Evolutionary conservation across 1,284 basidiomycete species (phyloP).

Genomic region (Ustilago esculenta): DNA sequence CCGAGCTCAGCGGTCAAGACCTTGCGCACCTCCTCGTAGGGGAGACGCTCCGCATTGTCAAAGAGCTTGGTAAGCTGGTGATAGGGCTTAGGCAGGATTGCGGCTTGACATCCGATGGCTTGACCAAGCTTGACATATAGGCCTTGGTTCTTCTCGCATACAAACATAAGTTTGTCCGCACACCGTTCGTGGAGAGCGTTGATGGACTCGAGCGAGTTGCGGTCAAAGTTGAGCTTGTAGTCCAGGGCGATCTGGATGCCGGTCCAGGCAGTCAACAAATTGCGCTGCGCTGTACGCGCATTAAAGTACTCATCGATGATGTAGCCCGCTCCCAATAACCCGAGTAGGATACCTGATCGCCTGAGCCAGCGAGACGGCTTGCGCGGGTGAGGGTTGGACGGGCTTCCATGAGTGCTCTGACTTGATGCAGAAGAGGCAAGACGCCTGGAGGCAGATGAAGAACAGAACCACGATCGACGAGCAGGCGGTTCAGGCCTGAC

Average conservation of each 20-base stretch:
- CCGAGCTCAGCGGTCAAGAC: constrained; percentile 54
- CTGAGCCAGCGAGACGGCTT: constrained; percentile 9
- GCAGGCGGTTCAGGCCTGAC: constrained; percentile 19
- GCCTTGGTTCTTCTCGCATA: constrained; percentile 60
- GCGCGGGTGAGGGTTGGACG: not conserved
- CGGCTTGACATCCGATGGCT: constrained; percentile 57
- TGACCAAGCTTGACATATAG: constrained; percentile 61
- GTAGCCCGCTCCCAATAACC: constrained; percentile 14
- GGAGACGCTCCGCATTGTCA: constrained; percentile 56
- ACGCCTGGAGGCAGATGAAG: constrained; percentile 2
- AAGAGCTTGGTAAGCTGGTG: constrained; percentile 56
- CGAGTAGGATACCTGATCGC: constrained; percentile 16
- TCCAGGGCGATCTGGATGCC: constrained; percentile 56
- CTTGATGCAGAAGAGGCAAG: constrained; percentile 1
- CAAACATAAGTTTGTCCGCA: constrained; percentile 50
- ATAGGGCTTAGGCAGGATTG: constrained; percentile 60
- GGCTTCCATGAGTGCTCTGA: not conserved
- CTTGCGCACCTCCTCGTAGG: constrained; percentile 43
- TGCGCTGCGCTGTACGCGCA: constrained; percentile 47
- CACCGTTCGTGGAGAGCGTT: constrained; percentile 58
- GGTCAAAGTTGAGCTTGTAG: constrained; percentile 63
- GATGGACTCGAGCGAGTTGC: constrained; percentile 43
- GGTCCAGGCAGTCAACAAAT: constrained; percentile 48
- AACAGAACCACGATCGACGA: constrained; percentile 26
- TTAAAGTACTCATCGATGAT: constrained; percentile 46